Evolutionary conservation across 352 stramenopile species (phyloP).

Genomic region (Blastocystis sp.): DNA sequence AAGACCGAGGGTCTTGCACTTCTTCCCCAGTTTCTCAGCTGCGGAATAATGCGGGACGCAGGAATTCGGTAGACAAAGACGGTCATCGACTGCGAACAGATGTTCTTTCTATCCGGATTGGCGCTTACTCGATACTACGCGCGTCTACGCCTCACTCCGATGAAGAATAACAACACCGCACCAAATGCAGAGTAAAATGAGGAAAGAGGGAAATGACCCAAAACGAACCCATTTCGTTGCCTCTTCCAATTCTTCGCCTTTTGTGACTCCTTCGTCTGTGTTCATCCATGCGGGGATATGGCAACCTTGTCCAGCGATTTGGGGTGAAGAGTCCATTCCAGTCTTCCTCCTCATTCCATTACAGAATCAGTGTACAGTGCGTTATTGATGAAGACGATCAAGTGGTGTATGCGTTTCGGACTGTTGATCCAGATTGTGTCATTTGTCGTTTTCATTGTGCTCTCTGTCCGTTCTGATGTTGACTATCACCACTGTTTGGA

Average conservation of each 20-base stretch:
- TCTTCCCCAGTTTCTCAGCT: not conserved
- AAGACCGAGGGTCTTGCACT: not conserved
- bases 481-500: constrained; percentile 21
- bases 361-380: too few species aligned
- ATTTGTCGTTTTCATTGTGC: constrained; percentile 39
- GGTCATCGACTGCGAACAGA: not conserved
- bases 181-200: not conserved
- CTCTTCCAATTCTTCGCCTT: too few species aligned
- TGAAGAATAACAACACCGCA: too few species aligned
- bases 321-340: too few species aligned
- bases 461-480: constrained; percentile 5
- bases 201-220: not conserved
- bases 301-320: too few species aligned
- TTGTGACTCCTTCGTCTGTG: too few species aligned
- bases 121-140: too few species aligned
- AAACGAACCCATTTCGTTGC: not conserved
- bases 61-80: not conserved
- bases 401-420: constrained; percentile 22
- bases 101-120: not conserved
- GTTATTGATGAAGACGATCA: constrained; percentile 16
- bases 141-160: too few species aligned
- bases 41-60: not conserved
- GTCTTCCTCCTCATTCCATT: too few species aligned
- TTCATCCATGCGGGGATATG: too few species aligned
- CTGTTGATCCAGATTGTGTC: not conserved